Evolutionary conservation across 1,139 yeast genomes (phyloP).

Genomic region (Debaryomyces subglobosus): DNA sequence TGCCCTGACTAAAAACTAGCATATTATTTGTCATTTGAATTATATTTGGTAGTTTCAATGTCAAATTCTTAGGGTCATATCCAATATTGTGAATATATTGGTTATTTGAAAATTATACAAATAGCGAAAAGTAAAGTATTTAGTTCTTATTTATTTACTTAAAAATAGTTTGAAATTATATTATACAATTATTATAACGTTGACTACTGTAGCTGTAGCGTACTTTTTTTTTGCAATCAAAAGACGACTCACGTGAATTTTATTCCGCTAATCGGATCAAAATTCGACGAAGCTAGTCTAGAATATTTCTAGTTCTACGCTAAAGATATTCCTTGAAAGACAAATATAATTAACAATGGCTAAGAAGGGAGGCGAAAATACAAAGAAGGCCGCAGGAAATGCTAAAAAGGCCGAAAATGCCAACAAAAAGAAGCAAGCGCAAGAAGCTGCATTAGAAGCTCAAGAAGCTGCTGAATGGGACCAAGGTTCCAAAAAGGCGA

Average conservation of each 20-base stretch:
- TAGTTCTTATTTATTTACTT: constrained; percentile 2
- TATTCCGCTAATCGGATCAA: constrained; percentile 2
- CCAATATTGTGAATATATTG: background rate
- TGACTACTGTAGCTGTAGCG: background rate
- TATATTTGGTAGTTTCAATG: background rate
- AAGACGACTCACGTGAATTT: background rate
- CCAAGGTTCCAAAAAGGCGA: constrained; percentile 70
- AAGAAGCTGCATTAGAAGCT: constrained; percentile 48
- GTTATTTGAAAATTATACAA: background rate
- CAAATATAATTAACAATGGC: constrained; percentile 45
- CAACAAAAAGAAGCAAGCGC: constrained; percentile 60
- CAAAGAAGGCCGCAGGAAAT: constrained; percentile 69
- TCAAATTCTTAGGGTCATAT: background rate
- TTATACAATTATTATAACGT: background rate
- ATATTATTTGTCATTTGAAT: constrained; percentile 5
- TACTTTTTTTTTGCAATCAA: background rate
- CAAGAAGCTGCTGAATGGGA: constrained; percentile 71
- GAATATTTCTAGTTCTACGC: background rate
- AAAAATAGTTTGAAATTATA: background rate
- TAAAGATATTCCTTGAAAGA: background rate
- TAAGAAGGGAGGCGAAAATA: constrained; percentile 59
- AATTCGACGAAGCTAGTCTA: constrained; percentile 1
- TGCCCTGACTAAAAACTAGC: constrained; percentile 6
- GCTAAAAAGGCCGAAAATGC: constrained; percentile 74
- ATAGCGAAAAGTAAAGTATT: constrained; percentile 1